Conservation (phyloP, 441 rosid species). For the Adansonia grandidieri region DNA sequence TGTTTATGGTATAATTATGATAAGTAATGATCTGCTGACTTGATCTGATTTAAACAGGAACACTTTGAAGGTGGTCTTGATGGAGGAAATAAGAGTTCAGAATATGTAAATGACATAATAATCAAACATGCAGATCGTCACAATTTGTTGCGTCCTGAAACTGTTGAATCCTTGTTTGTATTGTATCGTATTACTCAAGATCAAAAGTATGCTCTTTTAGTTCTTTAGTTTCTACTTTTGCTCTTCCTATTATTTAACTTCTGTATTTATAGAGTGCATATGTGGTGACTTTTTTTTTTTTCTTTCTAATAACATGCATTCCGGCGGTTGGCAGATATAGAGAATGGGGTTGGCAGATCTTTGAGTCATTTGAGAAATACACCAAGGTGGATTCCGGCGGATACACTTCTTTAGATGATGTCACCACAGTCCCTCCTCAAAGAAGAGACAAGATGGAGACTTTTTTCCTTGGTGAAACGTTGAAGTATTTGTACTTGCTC, state of each 20-base stretch:
- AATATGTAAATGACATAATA: slow-evolving; percentile 78
- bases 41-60: slow-evolving; percentile 56
- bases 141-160: slow-evolving; percentile 94
- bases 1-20: slow-evolving; percentile 19
- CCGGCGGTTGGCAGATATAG: slow-evolving; percentile 57
- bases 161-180: slow-evolving; percentile 90
- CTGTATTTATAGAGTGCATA: neutral
- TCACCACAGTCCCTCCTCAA: slow-evolving; percentile 76
- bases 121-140: slow-evolving; percentile 86
- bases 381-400: slow-evolving; percentile 89
- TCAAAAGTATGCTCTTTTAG: slow-evolving; percentile 56
- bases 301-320: slow-evolving; percentile 20
- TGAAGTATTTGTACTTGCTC: slow-evolving; percentile 87
- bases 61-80: slow-evolving; percentile 78
- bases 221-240: neutral
- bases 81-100: slow-evolving; percentile 88
- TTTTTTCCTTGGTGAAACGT: slow-evolving; percentile 87
- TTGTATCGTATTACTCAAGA: slow-evolving; percentile 85
- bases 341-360: slow-evolving; percentile 98
- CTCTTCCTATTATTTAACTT: neutral
- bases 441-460: slow-evolving; percentile 96
- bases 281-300: neutral
- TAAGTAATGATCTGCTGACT: slow-evolving; percentile 27
- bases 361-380: slow-evolving; percentile 87
- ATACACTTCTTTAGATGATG: slow-evolving; percentile 82